Evolutionary conservation across 306 rosid genomes (phyloP).

Genomic region (Prunus padus): DNA sequence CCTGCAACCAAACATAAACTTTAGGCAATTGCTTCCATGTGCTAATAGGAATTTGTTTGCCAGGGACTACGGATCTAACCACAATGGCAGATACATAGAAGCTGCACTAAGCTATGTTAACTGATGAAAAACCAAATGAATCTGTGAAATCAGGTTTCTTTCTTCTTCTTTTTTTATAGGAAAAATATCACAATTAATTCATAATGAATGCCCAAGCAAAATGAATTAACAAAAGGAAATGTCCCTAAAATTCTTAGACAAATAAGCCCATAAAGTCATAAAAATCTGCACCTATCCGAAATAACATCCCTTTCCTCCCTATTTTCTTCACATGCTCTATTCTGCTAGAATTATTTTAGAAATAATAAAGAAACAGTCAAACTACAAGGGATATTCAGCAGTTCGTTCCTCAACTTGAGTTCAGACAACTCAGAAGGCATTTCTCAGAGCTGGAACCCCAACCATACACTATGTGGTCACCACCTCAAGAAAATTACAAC

Average conservation of each 20-base stretch:
- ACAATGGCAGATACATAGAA: background rate
- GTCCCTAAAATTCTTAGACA: too few species aligned
- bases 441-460: background rate
- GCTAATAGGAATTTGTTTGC: background rate
- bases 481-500: background rate
- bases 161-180: too few species aligned
- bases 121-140: background rate
- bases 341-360: background rate
- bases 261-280: too few species aligned
- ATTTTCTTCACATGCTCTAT: background rate
- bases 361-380: background rate
- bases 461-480: background rate
- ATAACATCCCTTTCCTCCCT: background rate
- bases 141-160: background rate
- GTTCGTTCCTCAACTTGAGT: background rate
- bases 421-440: background rate
- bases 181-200: background rate
- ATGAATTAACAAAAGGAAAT: background rate
- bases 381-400: background rate
- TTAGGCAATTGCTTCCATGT: constrained; percentile 11
- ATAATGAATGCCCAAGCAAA: background rate
- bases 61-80: background rate
- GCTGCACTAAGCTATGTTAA: background rate
- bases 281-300: too few species aligned
- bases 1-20: constrained; percentile 45